Evolutionary conservation across 805 yeast genomes (phyloP), one percentile per base, ranked within the genome.

Genomic region (Candida adriatica): DNA sequence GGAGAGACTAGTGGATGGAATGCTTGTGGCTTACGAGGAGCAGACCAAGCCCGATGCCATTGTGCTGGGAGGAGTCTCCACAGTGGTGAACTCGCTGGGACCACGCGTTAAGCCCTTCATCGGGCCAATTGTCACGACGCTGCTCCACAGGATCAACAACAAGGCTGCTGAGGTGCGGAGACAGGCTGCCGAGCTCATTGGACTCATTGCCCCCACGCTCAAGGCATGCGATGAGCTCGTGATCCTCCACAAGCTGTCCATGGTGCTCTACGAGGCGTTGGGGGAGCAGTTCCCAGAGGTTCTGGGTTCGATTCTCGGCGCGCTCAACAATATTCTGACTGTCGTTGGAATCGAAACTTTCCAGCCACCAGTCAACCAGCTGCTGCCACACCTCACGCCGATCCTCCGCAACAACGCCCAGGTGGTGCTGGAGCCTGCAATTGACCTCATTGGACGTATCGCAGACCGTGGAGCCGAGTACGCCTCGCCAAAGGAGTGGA

Each of bases 271-370:
- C 53, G 99, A 92, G 54, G 81, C 92, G 10, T 64, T 92, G 8
- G 98, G 98, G 13, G 99, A 92, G 51, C 90, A 81, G 6, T 86
- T 77, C 43, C 98, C 98, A 0, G 95, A 87, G 31, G 96, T 87
- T 3, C 62, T 92, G 27, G 96, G 95, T 0, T 82, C 96, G 0
- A 70, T 90, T 3, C 59, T 92, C 11, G 70, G 71, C 13, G 95
- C 95, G 0, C 56, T 90, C 45, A 58, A 69, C 32, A 60, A 74
- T 9, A 77, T 88, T 24, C 70, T 85, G 13, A 58, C 66, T 2
- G 72, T 69, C 13, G 66, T 80, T 26, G 82, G 81, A 7, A 62
- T 77, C 10, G 66, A 70, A 1, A 58, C 68, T 3, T 59, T 86
- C 54, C 77, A 80, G 46, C 97, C 97, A 2, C 86, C 95, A 1